These are phyloP conservation scores for Chlamydomonas sp. DNA, from an alignment of 139 green algal genomes.

Conservation along the genomic window DNA sequence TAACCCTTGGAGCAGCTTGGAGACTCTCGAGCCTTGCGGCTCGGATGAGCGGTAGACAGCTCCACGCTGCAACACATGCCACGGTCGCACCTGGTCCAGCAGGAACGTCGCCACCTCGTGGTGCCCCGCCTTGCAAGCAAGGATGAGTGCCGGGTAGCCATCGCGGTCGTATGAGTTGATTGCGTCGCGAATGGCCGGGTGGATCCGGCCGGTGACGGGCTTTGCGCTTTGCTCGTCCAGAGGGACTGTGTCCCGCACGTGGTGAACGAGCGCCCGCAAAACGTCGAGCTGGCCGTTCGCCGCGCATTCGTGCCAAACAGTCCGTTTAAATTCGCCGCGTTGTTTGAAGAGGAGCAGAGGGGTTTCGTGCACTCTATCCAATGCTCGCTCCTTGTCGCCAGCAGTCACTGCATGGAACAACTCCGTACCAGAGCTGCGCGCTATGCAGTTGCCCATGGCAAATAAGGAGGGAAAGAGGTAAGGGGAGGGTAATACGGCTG, in stretches of 20 bases:
- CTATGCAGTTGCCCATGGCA: constrained; percentile 10
- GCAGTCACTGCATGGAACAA: constrained; percentile 5
- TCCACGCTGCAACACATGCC: not conserved
- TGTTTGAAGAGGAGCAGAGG: not conserved
- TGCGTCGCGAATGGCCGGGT: not conserved
- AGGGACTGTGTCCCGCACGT: not conserved
- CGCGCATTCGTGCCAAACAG: not conserved
- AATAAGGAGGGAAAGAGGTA: too few relatives aligned
- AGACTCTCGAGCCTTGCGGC: too few relatives aligned
- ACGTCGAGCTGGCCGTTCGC: not conserved
- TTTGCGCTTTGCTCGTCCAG: not conserved
- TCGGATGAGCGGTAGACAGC: too few relatives aligned
- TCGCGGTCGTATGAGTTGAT: not conserved
- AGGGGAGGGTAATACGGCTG: too few relatives aligned
- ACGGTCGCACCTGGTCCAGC: not conserved
- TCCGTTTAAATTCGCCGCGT: not conserved
- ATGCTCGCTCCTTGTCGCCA: not conserved
- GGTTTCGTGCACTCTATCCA: not conserved
- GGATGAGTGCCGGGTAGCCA: constrained; percentile 3
- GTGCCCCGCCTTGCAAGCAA: constrained; percentile 23
- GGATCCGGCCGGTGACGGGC: not conserved
- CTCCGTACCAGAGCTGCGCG: not conserved
- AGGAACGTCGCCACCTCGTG: not conserved
- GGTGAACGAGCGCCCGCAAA: not conserved
- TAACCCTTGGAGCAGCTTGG: too few relatives aligned